These are phyloP conservation scores for Xanthoceras sorbifolium DNA, from an alignment of 345 rosid species.

Conservation along the genomic window DNA sequence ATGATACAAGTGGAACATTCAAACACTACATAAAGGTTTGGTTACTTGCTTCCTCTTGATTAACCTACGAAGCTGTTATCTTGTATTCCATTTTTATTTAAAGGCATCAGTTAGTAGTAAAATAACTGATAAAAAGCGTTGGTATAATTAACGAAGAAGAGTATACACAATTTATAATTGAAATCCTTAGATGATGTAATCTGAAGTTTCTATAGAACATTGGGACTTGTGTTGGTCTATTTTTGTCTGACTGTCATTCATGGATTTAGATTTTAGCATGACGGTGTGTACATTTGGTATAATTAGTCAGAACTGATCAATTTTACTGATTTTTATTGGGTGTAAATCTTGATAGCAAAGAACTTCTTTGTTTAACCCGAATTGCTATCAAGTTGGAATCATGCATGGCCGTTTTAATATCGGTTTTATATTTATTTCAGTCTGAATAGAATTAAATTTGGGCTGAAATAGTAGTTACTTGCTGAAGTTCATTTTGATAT, in stretches of 20 bases:
- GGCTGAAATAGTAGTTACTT: too few species aligned
- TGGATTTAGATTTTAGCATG: background rate
- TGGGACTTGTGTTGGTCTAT: background rate
- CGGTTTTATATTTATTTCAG: too few species aligned
- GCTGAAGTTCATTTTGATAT: background rate
- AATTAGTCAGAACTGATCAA: background rate
- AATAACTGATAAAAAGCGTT: background rate
- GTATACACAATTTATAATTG: background rate
- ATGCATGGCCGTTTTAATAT: background rate
- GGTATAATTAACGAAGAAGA: background rate
- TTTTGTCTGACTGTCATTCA: background rate
- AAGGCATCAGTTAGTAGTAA: background rate
- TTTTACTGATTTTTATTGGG: background rate
- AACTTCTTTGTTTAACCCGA: background rate
- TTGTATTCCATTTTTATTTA: background rate
- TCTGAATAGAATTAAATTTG: too few species aligned
- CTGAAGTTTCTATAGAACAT: background rate
- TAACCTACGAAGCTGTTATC: conserved; percentile 6
- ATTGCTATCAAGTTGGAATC: background rate
- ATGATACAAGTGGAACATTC: conserved; percentile 80
- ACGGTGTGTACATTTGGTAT: background rate
- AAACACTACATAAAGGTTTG: conserved; percentile 92
- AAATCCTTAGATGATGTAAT: background rate
- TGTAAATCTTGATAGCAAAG: background rate
- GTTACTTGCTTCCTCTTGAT: conserved; percentile 11